phyloP scores from a whole-genome alignment of 768 basidiomycete species.

The Lyophyllum atratum region DNA sequence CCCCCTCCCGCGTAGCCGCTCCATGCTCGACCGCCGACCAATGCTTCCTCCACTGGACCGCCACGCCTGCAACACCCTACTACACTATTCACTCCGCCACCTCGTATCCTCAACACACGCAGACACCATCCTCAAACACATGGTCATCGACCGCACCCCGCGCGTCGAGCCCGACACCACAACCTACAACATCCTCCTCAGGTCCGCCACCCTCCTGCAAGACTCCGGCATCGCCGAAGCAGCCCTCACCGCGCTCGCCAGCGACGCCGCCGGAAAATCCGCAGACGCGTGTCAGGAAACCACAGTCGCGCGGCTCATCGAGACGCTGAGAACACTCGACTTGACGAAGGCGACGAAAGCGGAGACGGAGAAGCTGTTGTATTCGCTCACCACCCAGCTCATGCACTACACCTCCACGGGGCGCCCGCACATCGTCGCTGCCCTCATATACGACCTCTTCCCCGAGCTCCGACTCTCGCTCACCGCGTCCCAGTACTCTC shows the following conservation, averaged over 20 bases:
- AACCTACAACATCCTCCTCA: conserved; percentile 62
- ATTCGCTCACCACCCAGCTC: conserved; percentile 56
- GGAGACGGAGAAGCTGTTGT: conserved; percentile 34
- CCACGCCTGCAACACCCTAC: conserved; percentile 54
- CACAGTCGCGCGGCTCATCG: not conserved
- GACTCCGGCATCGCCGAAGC: conserved; percentile 41
- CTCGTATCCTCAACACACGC: conserved; percentile 53
- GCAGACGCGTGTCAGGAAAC: not conserved
- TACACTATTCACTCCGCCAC: conserved; percentile 68
- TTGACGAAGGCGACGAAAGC: conserved; percentile 9
- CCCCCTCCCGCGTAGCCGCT: not conserved
- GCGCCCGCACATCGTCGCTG: conserved; percentile 41
- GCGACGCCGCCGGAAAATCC: not conserved
- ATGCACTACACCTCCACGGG: conserved; percentile 52
- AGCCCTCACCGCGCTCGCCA: conserved; percentile 34
- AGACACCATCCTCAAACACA: conserved; percentile 51
- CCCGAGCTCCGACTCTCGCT: conserved; percentile 46
- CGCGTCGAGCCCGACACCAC: conserved; percentile 44
- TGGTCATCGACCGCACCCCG: conserved; percentile 44
- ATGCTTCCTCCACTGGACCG: conserved; percentile 21
- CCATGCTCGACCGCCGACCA: conserved; percentile 1
- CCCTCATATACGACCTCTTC: conserved; percentile 54
- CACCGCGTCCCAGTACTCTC: conserved; percentile 28
- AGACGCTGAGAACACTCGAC: conserved; percentile 7
- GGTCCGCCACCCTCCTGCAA: conserved; percentile 54